Conservation (phyloP, 371 early-diverging fungal species). For the Aphelidium insulamus region DNA sequence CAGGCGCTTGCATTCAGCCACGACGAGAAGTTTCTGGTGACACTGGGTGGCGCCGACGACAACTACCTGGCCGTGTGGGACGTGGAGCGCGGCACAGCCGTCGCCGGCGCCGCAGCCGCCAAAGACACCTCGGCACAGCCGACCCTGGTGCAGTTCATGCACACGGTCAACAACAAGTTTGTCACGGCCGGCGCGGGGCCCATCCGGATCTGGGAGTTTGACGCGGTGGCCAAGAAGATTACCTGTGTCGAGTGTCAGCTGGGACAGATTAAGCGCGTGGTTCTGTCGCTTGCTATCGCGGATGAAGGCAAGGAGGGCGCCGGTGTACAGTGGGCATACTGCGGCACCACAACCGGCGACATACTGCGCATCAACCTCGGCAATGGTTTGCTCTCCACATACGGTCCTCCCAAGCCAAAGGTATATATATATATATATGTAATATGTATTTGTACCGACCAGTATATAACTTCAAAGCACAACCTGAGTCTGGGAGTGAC, state of each 20-base stretch:
- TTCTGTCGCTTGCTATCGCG: slow-evolving; percentile 20
- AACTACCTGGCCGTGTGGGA: slow-evolving; percentile 28
- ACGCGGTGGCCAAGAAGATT: slow-evolving; percentile 16
- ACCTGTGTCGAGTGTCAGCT: slow-evolving; percentile 19
- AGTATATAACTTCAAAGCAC: slow-evolving; percentile 7
- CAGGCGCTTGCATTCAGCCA: slow-evolving; percentile 24
- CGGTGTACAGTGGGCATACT: too few species aligned
- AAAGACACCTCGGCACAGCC: slow-evolving; percentile 21
- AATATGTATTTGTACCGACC: neutral
- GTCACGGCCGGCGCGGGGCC: slow-evolving; percentile 23
- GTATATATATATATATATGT: slow-evolving; percentile 2
- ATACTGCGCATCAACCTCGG: slow-evolving; percentile 16
- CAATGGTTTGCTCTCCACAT: slow-evolving; percentile 19
- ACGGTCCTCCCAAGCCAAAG: slow-evolving; percentile 26
- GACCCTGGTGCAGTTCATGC: slow-evolving; percentile 13
- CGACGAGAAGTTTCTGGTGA: slow-evolving; percentile 16
- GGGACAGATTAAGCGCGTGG: slow-evolving; percentile 27
- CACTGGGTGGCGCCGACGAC: slow-evolving; percentile 26
- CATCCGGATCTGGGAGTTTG: slow-evolving; percentile 20
- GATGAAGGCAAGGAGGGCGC: slow-evolving; percentile 29
- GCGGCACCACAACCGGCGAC: slow-evolving; percentile 31
- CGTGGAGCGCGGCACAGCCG: slow-evolving; percentile 15
- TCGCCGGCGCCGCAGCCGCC: slow-evolving; percentile 23
- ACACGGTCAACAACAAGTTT: slow-evolving; percentile 16
- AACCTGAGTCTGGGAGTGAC: slow-evolving; percentile 21